Evolutionary conservation across 1,284 basidiomycete species (phyloP), one percentile per base, ranked within the genome.

Genomic region (Ceratobasidium sp.): DNA sequence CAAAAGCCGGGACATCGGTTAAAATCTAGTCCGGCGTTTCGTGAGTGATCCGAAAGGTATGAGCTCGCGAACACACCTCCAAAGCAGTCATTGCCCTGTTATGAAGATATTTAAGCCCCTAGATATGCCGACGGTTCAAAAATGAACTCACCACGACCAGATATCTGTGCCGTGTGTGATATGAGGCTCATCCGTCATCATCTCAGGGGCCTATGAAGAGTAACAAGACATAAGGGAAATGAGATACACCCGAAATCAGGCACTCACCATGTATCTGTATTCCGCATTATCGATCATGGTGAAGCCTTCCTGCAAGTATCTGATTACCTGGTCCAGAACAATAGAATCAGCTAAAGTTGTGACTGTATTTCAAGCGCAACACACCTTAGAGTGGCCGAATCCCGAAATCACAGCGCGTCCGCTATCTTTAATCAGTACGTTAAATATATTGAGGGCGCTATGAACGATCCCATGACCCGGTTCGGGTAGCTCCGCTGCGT

Each of bases 321-420:
- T 39, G 3, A 56, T 58, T 4, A 71, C 40, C 69, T 58, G 33
- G 33, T 33, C 33, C 33, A 33, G 33, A 33, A 33, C 33, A 33
- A n/a, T n/a, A n/a, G n/a, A n/a, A n/a, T n/a, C n/a, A n/a, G n/a
- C n/a, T n/a, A n/a, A n/a, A n/a, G n/a, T n/a, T n/a, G n/a, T n/a
- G n/a, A n/a, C n/a, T n/a, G n/a, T n/a, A n/a, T n/a, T n/a, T n/a
- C n/a, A n/a, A n/a, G n/a, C n/a, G n/a, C n/a, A 58, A 23, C 56
- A 20, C 28, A 71, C 69, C 69, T 71, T 71, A 6, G 69, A 28
- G 33, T 71, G 69, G 12, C 69, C 69, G 23, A 71, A 71, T 13
- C 69, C 69, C 44, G 69, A 71, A 23, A 71, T 71, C 3, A 60
- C 69, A 4, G 55, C 55, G 12, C 55, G 51, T 4, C 69, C 69